Conservation (phyloP, 2,329 filamentous ascomycete genomes). For the Phoma herbarum region DNA sequence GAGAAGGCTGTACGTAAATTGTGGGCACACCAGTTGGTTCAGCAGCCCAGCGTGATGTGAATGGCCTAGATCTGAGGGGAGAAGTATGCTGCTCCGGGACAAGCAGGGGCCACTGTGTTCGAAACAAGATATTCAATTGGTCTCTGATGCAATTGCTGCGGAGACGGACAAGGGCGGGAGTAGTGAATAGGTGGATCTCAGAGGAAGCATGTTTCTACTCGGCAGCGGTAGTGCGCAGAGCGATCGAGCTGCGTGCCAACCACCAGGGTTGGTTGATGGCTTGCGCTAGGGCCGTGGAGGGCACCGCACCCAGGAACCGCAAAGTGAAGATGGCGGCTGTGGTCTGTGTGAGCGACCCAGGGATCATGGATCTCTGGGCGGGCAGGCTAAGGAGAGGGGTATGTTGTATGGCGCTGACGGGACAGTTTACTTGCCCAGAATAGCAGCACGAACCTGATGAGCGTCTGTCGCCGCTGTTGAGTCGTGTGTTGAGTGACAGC, state of each 20-base stretch:
- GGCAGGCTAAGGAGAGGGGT: slow-evolving; percentile 34
- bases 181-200: slow-evolving; percentile 33
- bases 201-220: slow-evolving; percentile 44
- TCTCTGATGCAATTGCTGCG: slow-evolving; percentile 37
- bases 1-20: slow-evolving; percentile 42
- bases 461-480: slow-evolving; percentile 12
- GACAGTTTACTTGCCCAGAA: slow-evolving; percentile 30
- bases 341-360: slow-evolving; percentile 40
- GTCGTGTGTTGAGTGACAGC: slow-evolving; percentile 21
- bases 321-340: slow-evolving; percentile 41
- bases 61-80: slow-evolving; percentile 39
- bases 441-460: slow-evolving; percentile 24
- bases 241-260: slow-evolving; percentile 36
- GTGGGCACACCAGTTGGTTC: slow-evolving; percentile 37
- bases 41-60: slow-evolving; percentile 27
- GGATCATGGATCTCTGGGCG: slow-evolving; percentile 30
- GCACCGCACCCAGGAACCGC: slow-evolving; percentile 36
- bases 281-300: slow-evolving; percentile 42
- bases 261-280: slow-evolving; percentile 34
- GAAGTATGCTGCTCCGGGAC: slow-evolving; percentile 29
- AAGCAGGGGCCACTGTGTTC: slow-evolving; percentile 33
- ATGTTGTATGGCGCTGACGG: slow-evolving; percentile 30
- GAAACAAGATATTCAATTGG: slow-evolving; percentile 41
- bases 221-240: slow-evolving; percentile 39
- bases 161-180: slow-evolving; percentile 34